A percentile compares a stretch with the other conserved stretches of the same genome.
Evolutionary conservation across 2,329 filamentous ascomycete species (phyloP).

Genomic region (Leptoxyphium fumago): DNA sequence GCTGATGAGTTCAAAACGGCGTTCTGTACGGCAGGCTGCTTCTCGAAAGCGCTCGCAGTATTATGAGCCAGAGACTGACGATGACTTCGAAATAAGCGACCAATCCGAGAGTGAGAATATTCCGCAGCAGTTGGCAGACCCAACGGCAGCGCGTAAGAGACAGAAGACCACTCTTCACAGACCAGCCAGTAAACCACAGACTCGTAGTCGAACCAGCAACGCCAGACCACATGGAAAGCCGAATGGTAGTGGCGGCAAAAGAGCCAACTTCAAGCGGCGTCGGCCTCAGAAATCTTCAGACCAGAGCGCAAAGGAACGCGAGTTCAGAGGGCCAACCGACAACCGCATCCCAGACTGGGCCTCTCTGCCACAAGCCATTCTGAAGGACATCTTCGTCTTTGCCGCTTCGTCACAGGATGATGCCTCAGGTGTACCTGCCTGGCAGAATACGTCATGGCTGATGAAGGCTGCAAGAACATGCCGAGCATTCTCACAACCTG

Average conservation of each 20-base stretch:
- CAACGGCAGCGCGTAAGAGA: conserved; percentile 10
- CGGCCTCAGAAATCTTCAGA: conserved; percentile 6
- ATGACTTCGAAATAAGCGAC: conserved; percentile 15
- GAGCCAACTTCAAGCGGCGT: conserved; percentile 8
- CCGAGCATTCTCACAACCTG: conserved; percentile 20
- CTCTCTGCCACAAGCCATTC: conserved; percentile 18
- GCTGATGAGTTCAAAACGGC: conserved; percentile 13
- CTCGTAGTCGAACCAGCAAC: conserved; percentile 10
- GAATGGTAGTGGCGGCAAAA: conserved; percentile 7
- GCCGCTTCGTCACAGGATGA: conserved; percentile 15
- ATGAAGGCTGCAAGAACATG: conserved; percentile 19
- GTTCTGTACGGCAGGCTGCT: conserved; percentile 19
- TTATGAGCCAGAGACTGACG: conserved; percentile 22
- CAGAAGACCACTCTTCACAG: conserved; percentile 6
- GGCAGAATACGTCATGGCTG: conserved; percentile 18
- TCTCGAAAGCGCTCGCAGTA: conserved; percentile 20
- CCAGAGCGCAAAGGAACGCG: conserved; percentile 7
- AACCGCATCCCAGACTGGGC: conserved; percentile 20
- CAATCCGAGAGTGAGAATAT: neutral
- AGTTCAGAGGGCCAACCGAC: conserved; percentile 19
- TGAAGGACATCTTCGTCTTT: conserved; percentile 21
- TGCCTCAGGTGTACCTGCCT: conserved; percentile 6
- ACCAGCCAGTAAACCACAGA: conserved; percentile 10
- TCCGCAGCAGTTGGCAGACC: neutral
- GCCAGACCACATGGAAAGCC: conserved; percentile 7